Base-by-base conservation (phyloP, 352 stramenopile genomes). In the Pythium sukuiense region DNA sequence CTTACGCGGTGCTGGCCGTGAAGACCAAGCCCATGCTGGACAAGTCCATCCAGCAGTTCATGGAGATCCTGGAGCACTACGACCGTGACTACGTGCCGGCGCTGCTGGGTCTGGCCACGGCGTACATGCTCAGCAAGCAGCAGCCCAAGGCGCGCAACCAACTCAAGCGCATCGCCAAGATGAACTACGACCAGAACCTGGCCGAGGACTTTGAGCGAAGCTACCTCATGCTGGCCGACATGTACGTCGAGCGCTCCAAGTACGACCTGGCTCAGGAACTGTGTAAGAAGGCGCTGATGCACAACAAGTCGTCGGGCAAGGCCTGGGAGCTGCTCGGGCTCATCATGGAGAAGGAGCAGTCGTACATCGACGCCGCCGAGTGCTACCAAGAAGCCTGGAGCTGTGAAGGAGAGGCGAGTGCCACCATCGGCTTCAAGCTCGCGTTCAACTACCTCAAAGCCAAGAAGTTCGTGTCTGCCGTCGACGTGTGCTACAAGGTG, bases 381-480 rank as follows among this genome's bases (percentile, higher is more conserved):
- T 96, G 86, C 65, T 98, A 98, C 60, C 81, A 98, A 57, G 91
- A 98, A 67, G 85, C 85, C 14, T 93, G 83, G 85, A 86, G 71
- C 41, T 93, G 82, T 57, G 83, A 92, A 49, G 81, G 82, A 43
- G 86, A 97, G 65, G 86, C 89, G 0, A 96, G 86, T 29, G 92
- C 95, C 7, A 80, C 74, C 9, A 94, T 97, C 53, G 95, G 91
- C 27, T 98, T 96, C 72, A 98, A 98, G 69, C 76, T 98, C 1
- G 93, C 92, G 6, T 98, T 98, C 74, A 98, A 98, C 67, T 98
- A 98, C 74, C 80, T 98, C 52, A 98, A 98, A 74, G 90, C 93
- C 33, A 94, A 94, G 65, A 90, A 92, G 50, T 95, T 85, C 55
- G 89, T 98, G 9, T 70, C 89, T 18, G 83, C 93, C 14, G 96